A percentile compares a stretch with the other conserved stretches of the same genome.
phyloP scores from a whole-genome alignment of 495 filamentous ascomycete species.

The Polyplosphaeria fusca region DNA sequence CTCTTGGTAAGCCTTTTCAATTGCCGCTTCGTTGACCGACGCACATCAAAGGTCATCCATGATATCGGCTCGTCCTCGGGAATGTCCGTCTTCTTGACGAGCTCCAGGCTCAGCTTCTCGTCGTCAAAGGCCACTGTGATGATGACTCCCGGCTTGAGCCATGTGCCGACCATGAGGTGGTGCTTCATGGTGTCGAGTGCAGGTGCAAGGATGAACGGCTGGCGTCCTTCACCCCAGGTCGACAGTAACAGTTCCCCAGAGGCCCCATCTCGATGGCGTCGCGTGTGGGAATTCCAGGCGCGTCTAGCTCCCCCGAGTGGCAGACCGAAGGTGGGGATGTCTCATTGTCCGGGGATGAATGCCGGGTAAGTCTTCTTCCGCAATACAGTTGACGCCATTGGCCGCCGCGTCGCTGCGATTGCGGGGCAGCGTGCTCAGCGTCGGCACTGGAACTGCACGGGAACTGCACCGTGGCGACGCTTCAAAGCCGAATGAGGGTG shows the following conservation, averaged over 20 bases:
- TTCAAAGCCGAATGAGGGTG: conserved; percentile 9
- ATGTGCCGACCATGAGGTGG: conserved; percentile 80
- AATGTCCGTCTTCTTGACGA: conserved; percentile 75
- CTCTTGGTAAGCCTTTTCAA: not conserved
- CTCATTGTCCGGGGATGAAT: not conserved
- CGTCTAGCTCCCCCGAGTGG: not conserved
- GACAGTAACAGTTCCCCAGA: not conserved
- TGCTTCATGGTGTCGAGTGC: conserved; percentile 57
- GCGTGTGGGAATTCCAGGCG: not conserved
- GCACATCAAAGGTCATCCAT: conserved; percentile 84
- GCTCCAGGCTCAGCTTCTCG: conserved; percentile 62
- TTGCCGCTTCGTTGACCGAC: conserved; percentile 27
- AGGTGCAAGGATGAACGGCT: too few species aligned
- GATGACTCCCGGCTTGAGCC: conserved; percentile 81
- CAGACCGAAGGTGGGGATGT: not conserved
- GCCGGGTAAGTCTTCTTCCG: conserved; percentile 17
- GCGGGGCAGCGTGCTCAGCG: conserved; percentile 15
- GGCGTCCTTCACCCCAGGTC: too few species aligned
- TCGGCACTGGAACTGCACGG: too few species aligned
- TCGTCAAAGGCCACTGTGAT: conserved; percentile 83
- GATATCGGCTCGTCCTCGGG: conserved; percentile 79
- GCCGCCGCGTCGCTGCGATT: not conserved
- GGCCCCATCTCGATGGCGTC: not conserved
- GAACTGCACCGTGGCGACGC: too few species aligned
- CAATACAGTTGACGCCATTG: not conserved